A percentile compares a stretch with the other conserved stretches of the same genome.
These are phyloP conservation scores for Forsythia viridissima DNA, from an alignment of 257 asterid genomes.

Conservation along the genomic window DNA sequence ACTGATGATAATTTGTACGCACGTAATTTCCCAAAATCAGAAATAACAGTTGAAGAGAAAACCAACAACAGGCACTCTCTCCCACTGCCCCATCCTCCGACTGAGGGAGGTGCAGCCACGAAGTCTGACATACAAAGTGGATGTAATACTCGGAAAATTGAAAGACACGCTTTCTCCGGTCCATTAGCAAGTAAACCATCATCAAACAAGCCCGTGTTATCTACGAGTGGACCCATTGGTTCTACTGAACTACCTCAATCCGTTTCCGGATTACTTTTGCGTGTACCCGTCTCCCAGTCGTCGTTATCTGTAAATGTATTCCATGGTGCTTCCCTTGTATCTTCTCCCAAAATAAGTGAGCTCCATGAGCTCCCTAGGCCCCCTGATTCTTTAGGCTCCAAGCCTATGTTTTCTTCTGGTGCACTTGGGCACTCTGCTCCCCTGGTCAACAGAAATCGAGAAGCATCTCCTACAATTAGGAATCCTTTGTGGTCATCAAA, in stretches of 20 bases:
- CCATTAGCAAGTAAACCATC: slow-evolving; percentile 81
- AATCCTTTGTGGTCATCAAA: slow-evolving; percentile 41
- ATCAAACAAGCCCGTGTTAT: slow-evolving; percentile 49
- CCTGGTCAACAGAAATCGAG: slow-evolving; percentile 53
- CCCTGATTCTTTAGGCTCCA: slow-evolving; percentile 64
- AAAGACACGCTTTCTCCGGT: slow-evolving; percentile 78
- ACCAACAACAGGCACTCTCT: slow-evolving; percentile 50
- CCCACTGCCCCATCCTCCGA: slow-evolving; percentile 73
- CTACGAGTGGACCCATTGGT: slow-evolving; percentile 62
- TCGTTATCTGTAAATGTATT: slow-evolving; percentile 44
- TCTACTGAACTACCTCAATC: slow-evolving; percentile 52
- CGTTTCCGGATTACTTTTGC: slow-evolving; percentile 48
- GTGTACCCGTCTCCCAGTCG: slow-evolving; percentile 45
- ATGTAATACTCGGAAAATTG: slow-evolving; percentile 42
- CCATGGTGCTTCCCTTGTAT: slow-evolving; percentile 56
- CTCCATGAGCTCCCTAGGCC: slow-evolving; percentile 99
- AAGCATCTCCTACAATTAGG: slow-evolving; percentile 66
- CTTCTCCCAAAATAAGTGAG: slow-evolving; percentile 85
- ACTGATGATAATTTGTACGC: slow-evolving; percentile 45
- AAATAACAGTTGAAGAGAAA: slow-evolving; percentile 42
- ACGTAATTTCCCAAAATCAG: slow-evolving; percentile 41
- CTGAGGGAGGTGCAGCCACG: slow-evolving; percentile 48
- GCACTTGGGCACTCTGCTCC: slow-evolving; percentile 86
- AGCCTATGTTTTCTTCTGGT: slow-evolving; percentile 36
- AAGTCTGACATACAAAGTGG: slow-evolving; percentile 53